Evolutionary conservation across 257 asterid species (phyloP).

Genomic region (Datura wrightii): DNA sequence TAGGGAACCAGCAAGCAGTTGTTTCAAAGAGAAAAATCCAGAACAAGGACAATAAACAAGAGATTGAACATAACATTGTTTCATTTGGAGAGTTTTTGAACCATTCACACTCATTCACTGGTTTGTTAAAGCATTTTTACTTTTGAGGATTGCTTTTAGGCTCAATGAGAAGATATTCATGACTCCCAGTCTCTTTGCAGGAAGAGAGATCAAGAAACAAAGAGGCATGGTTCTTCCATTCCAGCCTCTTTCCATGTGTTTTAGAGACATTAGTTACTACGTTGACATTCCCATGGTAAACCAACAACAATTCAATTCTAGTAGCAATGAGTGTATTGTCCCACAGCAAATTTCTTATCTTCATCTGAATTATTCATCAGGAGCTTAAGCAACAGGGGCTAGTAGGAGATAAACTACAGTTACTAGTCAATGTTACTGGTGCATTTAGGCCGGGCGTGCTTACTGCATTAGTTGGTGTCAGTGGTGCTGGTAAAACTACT

Average conservation of each 20-base stretch:
- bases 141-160: not conserved
- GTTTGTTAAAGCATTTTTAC: constrained; percentile 39
- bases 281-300: constrained; percentile 90
- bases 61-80: constrained; percentile 44
- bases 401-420: constrained; percentile 63
- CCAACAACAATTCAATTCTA: not conserved
- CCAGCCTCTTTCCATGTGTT: constrained; percentile 81
- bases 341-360: not conserved
- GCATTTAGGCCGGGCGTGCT: constrained; percentile 87
- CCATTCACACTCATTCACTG: constrained; percentile 65
- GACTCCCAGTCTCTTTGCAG: constrained; percentile 44
- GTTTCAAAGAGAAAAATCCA: constrained; percentile 48
- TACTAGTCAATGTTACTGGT: constrained; percentile 75
- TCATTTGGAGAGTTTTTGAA: constrained; percentile 63
- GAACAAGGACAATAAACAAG: constrained; percentile 41
- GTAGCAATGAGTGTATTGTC: not conserved
- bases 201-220: constrained; percentile 44
- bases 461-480: constrained; percentile 91
- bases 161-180: constrained; percentile 30
- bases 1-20: constrained; percentile 66
- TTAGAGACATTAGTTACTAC: constrained; percentile 74
- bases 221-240: constrained; percentile 95
- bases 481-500: constrained; percentile 98
- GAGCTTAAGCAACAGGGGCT: constrained; percentile 81
- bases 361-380: constrained; percentile 41